These are phyloP conservation scores for Epichloe elymi DNA, from an alignment of 2,329 filamentous ascomycete genomes.

Conservation along the genomic window DNA sequence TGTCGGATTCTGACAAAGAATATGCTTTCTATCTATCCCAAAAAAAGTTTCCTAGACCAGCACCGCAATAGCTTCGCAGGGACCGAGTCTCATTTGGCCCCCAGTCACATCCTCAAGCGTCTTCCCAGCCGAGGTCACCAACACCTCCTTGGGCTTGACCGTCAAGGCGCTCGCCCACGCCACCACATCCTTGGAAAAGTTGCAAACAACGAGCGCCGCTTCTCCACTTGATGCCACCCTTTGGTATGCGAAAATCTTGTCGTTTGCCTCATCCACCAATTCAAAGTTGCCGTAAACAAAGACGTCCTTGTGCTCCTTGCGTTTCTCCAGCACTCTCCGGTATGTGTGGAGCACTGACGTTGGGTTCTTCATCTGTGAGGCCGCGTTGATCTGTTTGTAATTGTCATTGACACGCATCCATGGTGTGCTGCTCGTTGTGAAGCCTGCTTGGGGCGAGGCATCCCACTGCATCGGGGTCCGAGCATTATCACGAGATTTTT, in stretches of 20 bases:
- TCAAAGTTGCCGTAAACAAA: constrained; percentile 51
- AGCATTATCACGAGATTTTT: constrained; percentile 55
- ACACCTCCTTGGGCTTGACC: constrained; percentile 17
- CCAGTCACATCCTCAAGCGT: constrained; percentile 14
- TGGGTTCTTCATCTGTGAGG: constrained; percentile 32
- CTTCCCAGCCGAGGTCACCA: constrained; percentile 21
- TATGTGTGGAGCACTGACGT: constrained; percentile 49
- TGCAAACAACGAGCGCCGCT: constrained; percentile 24
- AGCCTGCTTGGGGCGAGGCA: constrained; percentile 45
- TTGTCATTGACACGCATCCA: constrained; percentile 62
- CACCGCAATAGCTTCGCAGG: constrained; percentile 24
- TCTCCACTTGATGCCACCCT: constrained; percentile 19
- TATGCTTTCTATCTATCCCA: neutral
- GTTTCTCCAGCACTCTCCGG: constrained; percentile 40
- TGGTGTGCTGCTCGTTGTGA: constrained; percentile 41
- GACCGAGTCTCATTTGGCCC: constrained; percentile 18
- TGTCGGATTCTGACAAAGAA: neutral
- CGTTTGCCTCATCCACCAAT: constrained; percentile 23
- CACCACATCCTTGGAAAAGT: constrained; percentile 22
- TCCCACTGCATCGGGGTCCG: constrained; percentile 64
- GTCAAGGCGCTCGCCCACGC: constrained; percentile 15
- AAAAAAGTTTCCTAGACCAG: constrained; percentile 10
- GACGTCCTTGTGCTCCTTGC: constrained; percentile 47
- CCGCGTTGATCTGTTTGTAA: constrained; percentile 49
- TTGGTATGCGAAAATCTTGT: constrained; percentile 25